Base-by-base conservation (phyloP, 2,329 filamentous ascomycete species). In the Cercospora beticola region DNA sequence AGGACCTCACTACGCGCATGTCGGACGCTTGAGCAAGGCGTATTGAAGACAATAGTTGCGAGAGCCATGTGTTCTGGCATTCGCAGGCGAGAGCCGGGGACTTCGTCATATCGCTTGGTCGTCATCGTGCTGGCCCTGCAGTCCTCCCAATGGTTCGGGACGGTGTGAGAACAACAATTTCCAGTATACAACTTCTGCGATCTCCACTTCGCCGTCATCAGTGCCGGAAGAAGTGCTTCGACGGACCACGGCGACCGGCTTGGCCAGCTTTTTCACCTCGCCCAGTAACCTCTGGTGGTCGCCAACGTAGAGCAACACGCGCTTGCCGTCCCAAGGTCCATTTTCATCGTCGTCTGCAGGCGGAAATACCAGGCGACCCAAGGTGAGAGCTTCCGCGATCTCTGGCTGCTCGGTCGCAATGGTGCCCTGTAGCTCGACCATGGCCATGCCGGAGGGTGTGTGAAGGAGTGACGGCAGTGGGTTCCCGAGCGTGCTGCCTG, bases 381-480 rank as follows among this genome's bases (percentile, higher is more conserved):
- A 84, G 28, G 84, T 81, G 1, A 87, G 87, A 9, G 63, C 74
- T 16, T 60, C 66, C 16, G 60, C 67, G 26, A 68, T 43, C 31
- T 78, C 73, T 2, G 81, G 58, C 5, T 72, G 58, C 71, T 7
- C 92, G 89, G 93, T 84, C 79, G 96, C 94, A 81, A 99, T 90
- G 14, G 88, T 92, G 70, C 94, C 95, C 83, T 99, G 95, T 14
- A 99, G 87, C 82, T 98, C 95, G 67, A 99, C 84, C 57, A 99
- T 85, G 18, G 94, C 94, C 49, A 97, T 87, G 62, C 95, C 95
- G 0, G 91, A 89, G 0, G 95, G 95, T 0, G 94, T 97, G 74
- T 94, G 92, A 16, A 98, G 87, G 70, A 97, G 85, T n/a, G 86
- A 80, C 1, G 95, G 95, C 4, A 98, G 87, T 4, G 92, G 89